phyloP scores from a whole-genome alignment of 768 basidiomycete genomes.

The Pleurotus tuoliensis region DNA sequence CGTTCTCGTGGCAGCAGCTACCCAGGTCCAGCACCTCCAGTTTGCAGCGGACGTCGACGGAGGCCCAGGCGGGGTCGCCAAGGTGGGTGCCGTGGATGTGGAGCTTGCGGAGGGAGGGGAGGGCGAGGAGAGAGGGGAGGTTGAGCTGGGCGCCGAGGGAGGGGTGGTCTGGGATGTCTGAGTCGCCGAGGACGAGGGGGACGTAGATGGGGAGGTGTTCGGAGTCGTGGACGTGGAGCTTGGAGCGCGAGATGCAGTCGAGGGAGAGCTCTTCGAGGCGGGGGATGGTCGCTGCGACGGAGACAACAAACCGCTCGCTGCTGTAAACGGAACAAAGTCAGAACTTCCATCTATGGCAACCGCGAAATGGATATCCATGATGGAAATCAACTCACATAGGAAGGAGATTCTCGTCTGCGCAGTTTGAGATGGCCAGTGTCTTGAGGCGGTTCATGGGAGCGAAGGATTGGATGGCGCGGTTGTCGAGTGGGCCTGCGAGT shows the following conservation, averaged over 20 bases:
- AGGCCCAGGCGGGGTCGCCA: slow-evolving; percentile 56
- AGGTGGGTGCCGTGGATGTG: slow-evolving; percentile 69
- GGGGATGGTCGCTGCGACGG: slow-evolving; percentile 59
- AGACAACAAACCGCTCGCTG: slow-evolving; percentile 67
- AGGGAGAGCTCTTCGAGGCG: slow-evolving; percentile 53
- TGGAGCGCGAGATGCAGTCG: slow-evolving; percentile 63
- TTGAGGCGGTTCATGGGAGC: slow-evolving; percentile 37
- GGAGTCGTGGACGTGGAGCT: slow-evolving; percentile 54
- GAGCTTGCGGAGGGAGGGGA: slow-evolving; percentile 59
- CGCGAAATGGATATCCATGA: too few species aligned
- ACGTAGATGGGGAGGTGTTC: slow-evolving; percentile 50
- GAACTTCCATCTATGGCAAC: not conserved
- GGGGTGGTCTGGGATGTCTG: slow-evolving; percentile 54
- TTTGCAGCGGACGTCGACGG: slow-evolving; percentile 37
- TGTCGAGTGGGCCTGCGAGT: slow-evolving; percentile 46
- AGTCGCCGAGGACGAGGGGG: slow-evolving; percentile 60
- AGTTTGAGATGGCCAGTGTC: slow-evolving; percentile 45
- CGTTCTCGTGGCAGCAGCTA: slow-evolving; percentile 50
- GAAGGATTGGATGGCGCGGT: slow-evolving; percentile 47
- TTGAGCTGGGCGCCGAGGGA: slow-evolving; percentile 51
- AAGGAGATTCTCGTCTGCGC: slow-evolving; percentile 31
- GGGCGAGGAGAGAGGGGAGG: slow-evolving; percentile 62
- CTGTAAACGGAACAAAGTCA: slow-evolving; percentile 24
- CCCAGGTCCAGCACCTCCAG: slow-evolving; percentile 57
- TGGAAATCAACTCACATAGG: slow-evolving; percentile 38